Base-by-base conservation (phyloP, 176 grass and related monocot genomes). In the Leersia perrieri region DNA sequence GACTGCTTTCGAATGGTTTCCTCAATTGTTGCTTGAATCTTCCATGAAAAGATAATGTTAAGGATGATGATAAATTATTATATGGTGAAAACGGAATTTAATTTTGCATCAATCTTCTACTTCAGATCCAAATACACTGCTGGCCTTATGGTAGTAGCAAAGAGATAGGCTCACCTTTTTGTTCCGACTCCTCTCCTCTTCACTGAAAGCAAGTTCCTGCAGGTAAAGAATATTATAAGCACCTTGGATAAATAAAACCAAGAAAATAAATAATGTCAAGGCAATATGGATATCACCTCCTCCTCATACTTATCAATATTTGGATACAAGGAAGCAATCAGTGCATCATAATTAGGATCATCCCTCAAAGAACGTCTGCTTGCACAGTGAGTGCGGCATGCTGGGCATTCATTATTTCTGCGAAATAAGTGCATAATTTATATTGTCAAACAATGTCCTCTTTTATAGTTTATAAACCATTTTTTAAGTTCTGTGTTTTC, bases 341-440 rank as follows among this genome's bases (percentile, higher is more conserved):
- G 74, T 26, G 90, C 88, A 87, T 97, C 93, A 82, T 92, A 97
- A 71, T 97, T 97, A 58, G 90, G 90, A 90, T 97, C 90, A 11
- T 97, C 90, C 86, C 93, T 92, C 68, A 97, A 86, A 75, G 93
- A 97, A 72, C 93, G 90, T 69, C 93, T 73, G 79, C 93, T 97
- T 72, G 93, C 93, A 85, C 93, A 97, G 79, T 97, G 93, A 68
- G 93, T 97, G 33, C 93, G 90, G 42, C 93, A 97, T 55, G 90
- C 83, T 63, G 93, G 93, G 64, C 93, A 97, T 69, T 92, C 93
- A 87, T 97, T 97, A 75, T 97, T 97, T 75, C 93, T 97, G 81
- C 14, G 76, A 74, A 85, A 89, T 60, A 28, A 76, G 29, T 74
- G 32, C 11, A 30, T 44, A 35, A 42, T 49, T 66, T 83, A 33